Conservation (phyloP, 768 basidiomycete species). For the Piloderma croceum region DNA sequence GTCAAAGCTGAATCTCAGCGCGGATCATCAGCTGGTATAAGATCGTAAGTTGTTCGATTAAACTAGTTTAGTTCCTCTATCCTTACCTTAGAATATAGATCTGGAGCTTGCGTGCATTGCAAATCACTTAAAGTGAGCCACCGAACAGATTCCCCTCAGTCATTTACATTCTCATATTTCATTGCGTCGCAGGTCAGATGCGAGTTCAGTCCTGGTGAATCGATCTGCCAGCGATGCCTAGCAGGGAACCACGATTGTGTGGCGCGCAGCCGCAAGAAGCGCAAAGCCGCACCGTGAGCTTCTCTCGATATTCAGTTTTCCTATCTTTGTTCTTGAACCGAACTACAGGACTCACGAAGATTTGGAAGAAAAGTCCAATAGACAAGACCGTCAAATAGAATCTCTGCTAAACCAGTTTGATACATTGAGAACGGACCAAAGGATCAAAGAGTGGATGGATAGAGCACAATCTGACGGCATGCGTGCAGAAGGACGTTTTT, state of each 20-base stretch:
- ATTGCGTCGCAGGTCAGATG: conserved; percentile 43
- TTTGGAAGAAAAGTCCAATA: conserved; percentile 39
- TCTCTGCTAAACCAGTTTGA: conserved; percentile 40
- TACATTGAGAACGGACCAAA: conserved; percentile 32
- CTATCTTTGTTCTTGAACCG: conserved; percentile 1
- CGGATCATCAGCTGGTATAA: too few species aligned
- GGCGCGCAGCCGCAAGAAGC: conserved; percentile 47
- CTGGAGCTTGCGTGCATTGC: conserved; percentile 52
- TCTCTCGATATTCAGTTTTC: background rate
- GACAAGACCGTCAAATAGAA: conserved; percentile 43
- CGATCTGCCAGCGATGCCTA: conserved; percentile 44
- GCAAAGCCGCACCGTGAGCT: conserved; percentile 51
- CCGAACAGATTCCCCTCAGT: background rate
- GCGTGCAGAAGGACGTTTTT: conserved; percentile 8
- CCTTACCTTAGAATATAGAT: conserved; percentile 22
- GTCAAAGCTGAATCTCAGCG: too few species aligned
- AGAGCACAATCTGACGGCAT: conserved; percentile 21
- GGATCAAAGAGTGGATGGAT: conserved; percentile 38
- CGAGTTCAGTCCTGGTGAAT: conserved; percentile 41
- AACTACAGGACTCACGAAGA: conserved; percentile 47
- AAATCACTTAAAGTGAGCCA: conserved; percentile 47
- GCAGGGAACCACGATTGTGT: conserved; percentile 42
- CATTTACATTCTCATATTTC: background rate
- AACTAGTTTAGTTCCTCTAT: background rate
- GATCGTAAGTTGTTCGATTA: background rate